Base-by-base conservation (phyloP, 2,329 filamentous ascomycete genomes). In the Talaromyces verruculosus region DNA sequence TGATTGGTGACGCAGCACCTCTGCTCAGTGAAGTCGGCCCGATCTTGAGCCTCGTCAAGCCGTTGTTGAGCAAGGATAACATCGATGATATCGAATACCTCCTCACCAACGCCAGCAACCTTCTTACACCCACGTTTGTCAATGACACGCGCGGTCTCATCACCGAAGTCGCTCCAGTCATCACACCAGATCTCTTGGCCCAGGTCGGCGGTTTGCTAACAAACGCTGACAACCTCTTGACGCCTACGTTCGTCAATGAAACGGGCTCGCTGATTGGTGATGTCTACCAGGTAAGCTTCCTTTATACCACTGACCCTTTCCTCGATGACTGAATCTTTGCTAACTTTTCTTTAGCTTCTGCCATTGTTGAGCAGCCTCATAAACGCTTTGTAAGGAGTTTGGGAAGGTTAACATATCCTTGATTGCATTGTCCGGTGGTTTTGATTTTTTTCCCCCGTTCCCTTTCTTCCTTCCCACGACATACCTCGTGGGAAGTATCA, bases 221-320 rank as follows among this genome's bases (percentile, higher is more conserved):
- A 47, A 74, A 71, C 57, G 72, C 75, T 71, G 68, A 74, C 68
- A 58, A 72, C 65, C 65, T 79, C 66, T 68, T 78, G 69, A 73
- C 74, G 47, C 69, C 75, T 61, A 67, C 75, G 53, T 70, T 76
- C 67, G 70, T 76, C 66, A 65, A 78, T 39, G 68, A 74, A 65
- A 71, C 71, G n/a, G 64, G 68, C 35, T 66, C 66, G 22, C 51
- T 73, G 45, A 69, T 74, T 47, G 63, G 66, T 55, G 67, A 68
- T 41, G 65, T 70, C 67, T 72, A 74, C 17, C 71, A 74, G 65
- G 73, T 76, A 71, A 70, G 71, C 64, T 53, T 7, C 15, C 41
- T 33, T 47, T 17, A 53, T 35, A n/a, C 45, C 49, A n/a, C 2
- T 19, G 28, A 37, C 51, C 35, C 51, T 8, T 45, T 1, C 2